phyloP scores from a whole-genome alignment of 805 yeast species.

The Barnettozyma vustinii region DNA sequence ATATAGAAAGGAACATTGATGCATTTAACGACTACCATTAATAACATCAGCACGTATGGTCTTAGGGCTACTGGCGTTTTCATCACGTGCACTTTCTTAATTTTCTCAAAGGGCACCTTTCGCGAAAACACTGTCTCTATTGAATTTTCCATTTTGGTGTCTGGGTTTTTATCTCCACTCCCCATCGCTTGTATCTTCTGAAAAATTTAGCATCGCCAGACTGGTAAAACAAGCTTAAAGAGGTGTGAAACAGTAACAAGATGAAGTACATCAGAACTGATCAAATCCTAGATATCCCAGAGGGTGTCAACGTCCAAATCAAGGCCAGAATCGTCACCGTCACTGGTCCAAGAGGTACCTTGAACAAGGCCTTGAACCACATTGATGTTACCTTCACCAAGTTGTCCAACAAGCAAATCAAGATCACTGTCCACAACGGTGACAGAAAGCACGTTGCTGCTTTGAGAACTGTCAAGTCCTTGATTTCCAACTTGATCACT shows the following conservation, averaged over 20 bases:
- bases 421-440: constrained; percentile 94
- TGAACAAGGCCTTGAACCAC: constrained; percentile 87
- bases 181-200: neutral
- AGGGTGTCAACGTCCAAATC: constrained; percentile 86
- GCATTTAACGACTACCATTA: neutral
- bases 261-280: constrained; percentile 88
- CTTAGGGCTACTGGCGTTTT: neutral
- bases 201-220: neutral
- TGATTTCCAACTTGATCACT: constrained; percentile 87
- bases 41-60: neutral
- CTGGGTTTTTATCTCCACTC: neutral
- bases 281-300: constrained; percentile 80
- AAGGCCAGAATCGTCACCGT: constrained; percentile 88
- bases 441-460: constrained; percentile 99
- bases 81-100: neutral
- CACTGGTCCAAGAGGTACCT: constrained; percentile 95
- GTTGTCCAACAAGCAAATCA: constrained; percentile 64
- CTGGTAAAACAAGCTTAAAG: neutral
- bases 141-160: neutral
- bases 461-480: constrained; percentile 96
- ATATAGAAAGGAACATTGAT: constrained; percentile 4
- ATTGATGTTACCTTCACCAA: constrained; percentile 90
- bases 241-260: constrained; percentile 2
- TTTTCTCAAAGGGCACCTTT: neutral
- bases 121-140: neutral